These are phyloP conservation scores for Lepidium africanum DNA, from an alignment of 345 rosid species.

Conservation along the genomic window DNA sequence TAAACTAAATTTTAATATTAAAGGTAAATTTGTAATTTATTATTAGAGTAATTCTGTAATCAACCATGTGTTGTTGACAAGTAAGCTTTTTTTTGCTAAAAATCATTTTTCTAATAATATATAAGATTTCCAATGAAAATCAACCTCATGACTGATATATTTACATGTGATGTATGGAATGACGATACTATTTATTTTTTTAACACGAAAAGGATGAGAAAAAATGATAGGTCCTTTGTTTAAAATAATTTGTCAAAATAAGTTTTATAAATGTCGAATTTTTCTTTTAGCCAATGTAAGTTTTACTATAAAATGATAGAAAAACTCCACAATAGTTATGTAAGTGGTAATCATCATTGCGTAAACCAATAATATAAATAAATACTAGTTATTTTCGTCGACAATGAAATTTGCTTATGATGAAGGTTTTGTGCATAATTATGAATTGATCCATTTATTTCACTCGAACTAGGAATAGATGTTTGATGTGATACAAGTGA, in stretches of 20 bases:
- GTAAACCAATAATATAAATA: not conserved
- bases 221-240: not conserved
- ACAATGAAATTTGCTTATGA: slow-evolving; percentile 25
- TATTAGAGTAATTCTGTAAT: no score
- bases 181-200: not conserved
- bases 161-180: no score
- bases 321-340: slow-evolving; percentile 1
- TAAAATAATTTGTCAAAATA: not conserved
- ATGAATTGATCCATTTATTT: slow-evolving; percentile 17
- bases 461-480: slow-evolving; percentile 16
- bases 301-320: not conserved
- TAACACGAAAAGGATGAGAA: not conserved
- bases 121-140: no score
- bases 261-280: not conserved
- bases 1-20: no score
- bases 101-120: no score
- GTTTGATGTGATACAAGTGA: slow-evolving; percentile 32
- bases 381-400: not conserved
- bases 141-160: no score
- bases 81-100: no score
- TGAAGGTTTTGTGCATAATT: slow-evolving; percentile 26
- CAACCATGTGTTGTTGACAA: no score
- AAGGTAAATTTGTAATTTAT: no score
- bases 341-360: slow-evolving; percentile 22
- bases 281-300: not conserved